These are phyloP conservation scores for Irpex sp. DNA, from an alignment of 1,284 basidiomycete species.

Conservation along the genomic window DNA sequence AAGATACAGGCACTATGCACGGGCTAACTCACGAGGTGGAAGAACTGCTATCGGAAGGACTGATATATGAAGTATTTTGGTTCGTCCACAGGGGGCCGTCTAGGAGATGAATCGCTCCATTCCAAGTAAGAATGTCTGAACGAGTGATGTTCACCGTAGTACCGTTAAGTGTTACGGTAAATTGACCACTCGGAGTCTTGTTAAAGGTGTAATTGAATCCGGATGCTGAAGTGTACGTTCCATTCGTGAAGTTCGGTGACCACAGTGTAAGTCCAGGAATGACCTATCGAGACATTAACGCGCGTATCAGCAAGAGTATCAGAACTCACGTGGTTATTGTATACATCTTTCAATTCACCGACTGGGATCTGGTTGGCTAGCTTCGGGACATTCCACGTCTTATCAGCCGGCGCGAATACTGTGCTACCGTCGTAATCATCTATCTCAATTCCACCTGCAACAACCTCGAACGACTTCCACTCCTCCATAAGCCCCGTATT, in stretches of 20 bases:
- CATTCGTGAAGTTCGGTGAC: slow-evolving; percentile 2
- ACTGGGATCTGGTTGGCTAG: neutral
- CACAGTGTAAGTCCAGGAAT: slow-evolving; percentile 3
- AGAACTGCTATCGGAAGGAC: neutral
- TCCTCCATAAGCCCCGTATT: neutral
- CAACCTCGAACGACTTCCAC: neutral
- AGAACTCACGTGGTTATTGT: neutral
- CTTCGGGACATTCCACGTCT: neutral
- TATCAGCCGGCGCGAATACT: neutral
- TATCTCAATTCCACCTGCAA: neutral
- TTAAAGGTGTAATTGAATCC: slow-evolving; percentile 4
- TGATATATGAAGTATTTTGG: neutral
- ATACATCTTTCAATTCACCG: neutral
- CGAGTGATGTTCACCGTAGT: slow-evolving; percentile 5
- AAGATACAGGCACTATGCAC: neutral
- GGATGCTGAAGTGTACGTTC: slow-evolving; percentile 1
- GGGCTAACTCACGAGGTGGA: neutral
- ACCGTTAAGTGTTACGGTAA: slow-evolving; percentile 7
- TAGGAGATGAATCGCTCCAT: slow-evolving; percentile 10
- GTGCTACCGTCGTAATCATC: neutral
- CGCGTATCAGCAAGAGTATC: neutral
- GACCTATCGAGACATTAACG: slow-evolving; percentile 1
- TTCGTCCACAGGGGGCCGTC: slow-evolving; percentile 4
- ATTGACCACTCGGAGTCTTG: neutral
- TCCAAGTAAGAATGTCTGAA: slow-evolving; percentile 4